Conservation (phyloP, 441 rosid genomes). For the Erodium moschatum region DNA sequence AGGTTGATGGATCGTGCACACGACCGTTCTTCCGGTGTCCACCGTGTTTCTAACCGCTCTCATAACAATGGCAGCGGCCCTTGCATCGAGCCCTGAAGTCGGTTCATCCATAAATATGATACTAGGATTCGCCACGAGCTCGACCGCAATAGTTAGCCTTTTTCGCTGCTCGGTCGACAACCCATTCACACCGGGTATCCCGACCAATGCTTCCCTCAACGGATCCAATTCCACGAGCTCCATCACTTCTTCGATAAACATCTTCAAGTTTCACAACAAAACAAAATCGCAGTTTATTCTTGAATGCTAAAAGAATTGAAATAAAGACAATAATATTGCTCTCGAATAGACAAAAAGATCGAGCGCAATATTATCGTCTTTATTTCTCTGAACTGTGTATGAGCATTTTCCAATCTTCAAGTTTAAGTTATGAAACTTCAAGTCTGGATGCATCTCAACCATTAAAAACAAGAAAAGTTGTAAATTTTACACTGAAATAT, state of each 20-base stretch:
- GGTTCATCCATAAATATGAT: not conserved
- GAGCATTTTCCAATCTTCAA: too few relatives aligned
- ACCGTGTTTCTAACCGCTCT: not conserved
- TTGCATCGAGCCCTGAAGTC: not conserved
- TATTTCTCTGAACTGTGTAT: too few relatives aligned
- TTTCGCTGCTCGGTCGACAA: not conserved
- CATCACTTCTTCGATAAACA: not conserved
- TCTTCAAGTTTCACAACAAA: not conserved
- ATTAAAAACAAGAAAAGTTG: too few relatives aligned
- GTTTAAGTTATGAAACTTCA: too few relatives aligned
- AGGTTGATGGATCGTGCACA: not conserved
- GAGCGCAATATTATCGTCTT: too few relatives aligned
- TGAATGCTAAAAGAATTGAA: too few relatives aligned
- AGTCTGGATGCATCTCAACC: too few relatives aligned
- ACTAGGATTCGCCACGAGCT: not conserved
- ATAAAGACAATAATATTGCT: too few relatives aligned
- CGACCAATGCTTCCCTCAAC: not conserved
- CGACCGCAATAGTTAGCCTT: not conserved
- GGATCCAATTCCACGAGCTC: not conserved
- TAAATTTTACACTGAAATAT: too few relatives aligned
- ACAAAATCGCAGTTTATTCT: too few relatives aligned
- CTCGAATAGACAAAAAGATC: too few relatives aligned
- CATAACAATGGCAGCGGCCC: not conserved
- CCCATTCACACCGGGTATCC: not conserved
- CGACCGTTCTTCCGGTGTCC: not conserved